Conservation (phyloP, 495 filamentous ascomycete species). For the Aspergillus saccharolyticus region DNA sequence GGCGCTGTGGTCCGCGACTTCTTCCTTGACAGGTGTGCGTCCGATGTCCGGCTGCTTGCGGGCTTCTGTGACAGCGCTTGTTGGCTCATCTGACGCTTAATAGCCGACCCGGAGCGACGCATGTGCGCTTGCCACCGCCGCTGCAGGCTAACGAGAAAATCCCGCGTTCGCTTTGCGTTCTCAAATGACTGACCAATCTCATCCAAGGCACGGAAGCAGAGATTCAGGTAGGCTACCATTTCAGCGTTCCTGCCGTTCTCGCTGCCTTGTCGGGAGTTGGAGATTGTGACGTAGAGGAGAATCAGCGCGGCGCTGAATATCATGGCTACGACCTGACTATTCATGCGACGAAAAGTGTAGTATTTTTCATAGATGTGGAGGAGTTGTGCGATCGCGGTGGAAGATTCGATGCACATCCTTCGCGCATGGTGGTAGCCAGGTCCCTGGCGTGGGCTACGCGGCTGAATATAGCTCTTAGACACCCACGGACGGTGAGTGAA, state of each 20-base stretch:
- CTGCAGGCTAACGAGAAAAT: constrained; percentile 42
- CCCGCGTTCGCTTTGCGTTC: constrained; percentile 42
- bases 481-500: constrained; percentile 49
- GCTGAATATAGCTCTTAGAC: constrained; percentile 46
- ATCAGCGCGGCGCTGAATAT: constrained; percentile 49
- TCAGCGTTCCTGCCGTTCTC: constrained; percentile 29
- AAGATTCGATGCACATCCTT: constrained; percentile 45
- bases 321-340: constrained; percentile 47
- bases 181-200: constrained; percentile 45
- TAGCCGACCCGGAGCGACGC: constrained; percentile 32
- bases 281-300: constrained; percentile 44
- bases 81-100: constrained; percentile 34
- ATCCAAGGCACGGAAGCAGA: constrained; percentile 45
- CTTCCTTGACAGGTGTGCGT: constrained; percentile 23
- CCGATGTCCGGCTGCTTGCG: too few species aligned
- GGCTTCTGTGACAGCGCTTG: constrained; percentile 9
- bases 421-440: constrained; percentile 44
- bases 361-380: constrained; percentile 46
- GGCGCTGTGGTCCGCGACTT: constrained; percentile 23
- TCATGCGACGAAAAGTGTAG: constrained; percentile 47
- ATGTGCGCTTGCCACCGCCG: constrained; percentile 45
- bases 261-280: constrained; percentile 25
- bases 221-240: constrained; percentile 44
- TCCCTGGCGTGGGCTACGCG: constrained; percentile 39
- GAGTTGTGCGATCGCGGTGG: constrained; percentile 40